These are phyloP conservation scores for Whalleya microplaca DNA, from an alignment of 2,329 filamentous ascomycete species.

Conservation along the genomic window DNA sequence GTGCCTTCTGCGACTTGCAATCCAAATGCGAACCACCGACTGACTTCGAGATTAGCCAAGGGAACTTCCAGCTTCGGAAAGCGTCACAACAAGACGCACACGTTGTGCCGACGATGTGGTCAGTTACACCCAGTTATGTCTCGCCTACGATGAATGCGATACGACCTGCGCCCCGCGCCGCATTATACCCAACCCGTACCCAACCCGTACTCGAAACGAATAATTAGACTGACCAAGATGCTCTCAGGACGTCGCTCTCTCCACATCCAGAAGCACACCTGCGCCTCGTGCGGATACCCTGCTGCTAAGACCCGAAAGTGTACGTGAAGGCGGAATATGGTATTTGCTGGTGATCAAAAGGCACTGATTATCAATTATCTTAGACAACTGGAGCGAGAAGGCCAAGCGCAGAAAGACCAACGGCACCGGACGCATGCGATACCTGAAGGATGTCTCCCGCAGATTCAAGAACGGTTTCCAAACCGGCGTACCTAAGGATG, in stretches of 20 bases:
- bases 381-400: conserved; percentile 99
- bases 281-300: conserved; percentile 93
- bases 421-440: conserved; percentile 93
- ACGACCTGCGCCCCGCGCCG: background rate
- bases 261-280: conserved; percentile 99
- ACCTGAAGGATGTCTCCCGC: conserved; percentile 89
- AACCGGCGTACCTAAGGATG: conserved; percentile 78
- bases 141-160: conserved; percentile 3
- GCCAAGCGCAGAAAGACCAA: conserved; percentile 99
- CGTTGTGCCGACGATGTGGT: conserved; percentile 98
- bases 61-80: conserved; percentile 44
- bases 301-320: conserved; percentile 97
- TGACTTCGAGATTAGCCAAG: conserved; percentile 39
- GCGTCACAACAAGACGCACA: conserved; percentile 98
- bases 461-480: conserved; percentile 99
- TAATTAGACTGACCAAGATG: conserved; percentile 29
- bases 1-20: conserved; percentile 25
- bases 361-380: conserved; percentile 22
- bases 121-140: conserved; percentile 50
- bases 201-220: conserved; percentile 3
- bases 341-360: background rate
- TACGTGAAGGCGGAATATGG: conserved; percentile 59
- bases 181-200: conserved; percentile 1
- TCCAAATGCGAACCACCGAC: conserved; percentile 22
- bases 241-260: conserved; percentile 85